Evolutionary conservation across 2,329 filamentous ascomycete species (phyloP), one percentile per base, ranked within the genome.

Genomic region (Aspergillus arachidicola): DNA sequence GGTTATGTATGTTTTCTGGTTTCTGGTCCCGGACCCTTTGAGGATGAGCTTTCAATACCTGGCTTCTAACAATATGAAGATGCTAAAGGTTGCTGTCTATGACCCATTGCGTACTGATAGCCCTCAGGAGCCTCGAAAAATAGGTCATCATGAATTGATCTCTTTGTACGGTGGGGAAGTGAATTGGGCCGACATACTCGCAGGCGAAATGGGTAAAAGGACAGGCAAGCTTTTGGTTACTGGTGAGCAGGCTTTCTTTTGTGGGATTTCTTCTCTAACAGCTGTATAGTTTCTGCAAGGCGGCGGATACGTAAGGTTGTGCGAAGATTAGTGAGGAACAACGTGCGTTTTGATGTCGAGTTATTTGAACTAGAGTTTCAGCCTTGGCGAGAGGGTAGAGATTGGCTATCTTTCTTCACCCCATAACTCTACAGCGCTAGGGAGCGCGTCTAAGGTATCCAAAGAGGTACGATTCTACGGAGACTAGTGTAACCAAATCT

Each of bases 1-100:
- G 59, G 67, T 59, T 67, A 68, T 59, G 61, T 71, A n/a, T 57
- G 63, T 62, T 63, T 7, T 14, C 36, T 26, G 26, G 26, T 26
- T 26, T 1, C 26, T 26, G 4, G 26, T 0, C 26, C 26, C 26
- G 26, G 26, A 26, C 26, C 26, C 26, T 26, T 26, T 26, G 26
- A 26, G 26, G 26, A 26, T 26, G 26, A 26, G 26, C 26, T 26
- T 26, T 26, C 26, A 26, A 26, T 5, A 26, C 4, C 4, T 5
- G 26, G 4, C 26, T 26, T 26, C 26, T 26, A 26, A 26, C 26
- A 26, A 26, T 26, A 26, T 26, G 26, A 4, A 26, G 23, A 61
- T 51, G 38, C 30, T 36, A 21, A 16, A 45, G 19, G 41, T 45
- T 6, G n/a, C n/a, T 16, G 41, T 45, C 19, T 45, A 45, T 19